Percentiles rank a stretch among this genome's conserved stretches.
phyloP scores from a whole-genome alignment of 441 rosid genomes.

The Gossypium aridum region DNA sequence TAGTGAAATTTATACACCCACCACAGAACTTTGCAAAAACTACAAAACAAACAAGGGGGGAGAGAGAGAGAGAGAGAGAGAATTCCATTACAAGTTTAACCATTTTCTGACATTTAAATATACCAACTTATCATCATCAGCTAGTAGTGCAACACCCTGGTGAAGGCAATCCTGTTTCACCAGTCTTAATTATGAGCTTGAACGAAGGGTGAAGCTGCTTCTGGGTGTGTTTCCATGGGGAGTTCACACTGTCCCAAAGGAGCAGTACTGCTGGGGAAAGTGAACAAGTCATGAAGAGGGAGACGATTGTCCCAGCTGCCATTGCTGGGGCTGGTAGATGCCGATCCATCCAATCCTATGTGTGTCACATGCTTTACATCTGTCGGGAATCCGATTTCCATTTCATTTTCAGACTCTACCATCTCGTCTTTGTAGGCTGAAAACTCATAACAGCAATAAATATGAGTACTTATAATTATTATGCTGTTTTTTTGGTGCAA shows the following conservation, averaged over 20 bases:
- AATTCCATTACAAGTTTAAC: background rate
- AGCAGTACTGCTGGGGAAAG: slow-evolving; percentile 3
- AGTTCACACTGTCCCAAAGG: slow-evolving; percentile 25
- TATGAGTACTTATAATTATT: background rate
- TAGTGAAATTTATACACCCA: background rate
- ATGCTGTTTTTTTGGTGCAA: too few relatives aligned
- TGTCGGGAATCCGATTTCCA: slow-evolving; percentile 86
- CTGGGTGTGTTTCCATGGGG: slow-evolving; percentile 15
- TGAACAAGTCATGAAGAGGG: background rate
- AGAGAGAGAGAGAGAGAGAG: too few relatives aligned
- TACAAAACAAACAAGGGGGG: background rate
- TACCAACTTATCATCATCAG: background rate
- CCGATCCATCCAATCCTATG: slow-evolving; percentile 65
- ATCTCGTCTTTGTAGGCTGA: slow-evolving; percentile 60
- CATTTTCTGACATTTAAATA: slow-evolving; percentile 2
- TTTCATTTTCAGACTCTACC: slow-evolving; percentile 33
- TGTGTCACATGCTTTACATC: slow-evolving; percentile 93
- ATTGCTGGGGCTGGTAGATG: slow-evolving; percentile 12
- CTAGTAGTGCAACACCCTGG: background rate
- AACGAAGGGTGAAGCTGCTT: background rate
- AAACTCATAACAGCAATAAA: background rate
- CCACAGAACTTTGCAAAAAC: background rate
- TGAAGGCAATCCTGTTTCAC: background rate
- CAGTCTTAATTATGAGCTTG: background rate
- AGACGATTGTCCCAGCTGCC: slow-evolving; percentile 5